phyloP scores from a whole-genome alignment of 306 rosid species.

The Gynostemma pentaphyllum region DNA sequence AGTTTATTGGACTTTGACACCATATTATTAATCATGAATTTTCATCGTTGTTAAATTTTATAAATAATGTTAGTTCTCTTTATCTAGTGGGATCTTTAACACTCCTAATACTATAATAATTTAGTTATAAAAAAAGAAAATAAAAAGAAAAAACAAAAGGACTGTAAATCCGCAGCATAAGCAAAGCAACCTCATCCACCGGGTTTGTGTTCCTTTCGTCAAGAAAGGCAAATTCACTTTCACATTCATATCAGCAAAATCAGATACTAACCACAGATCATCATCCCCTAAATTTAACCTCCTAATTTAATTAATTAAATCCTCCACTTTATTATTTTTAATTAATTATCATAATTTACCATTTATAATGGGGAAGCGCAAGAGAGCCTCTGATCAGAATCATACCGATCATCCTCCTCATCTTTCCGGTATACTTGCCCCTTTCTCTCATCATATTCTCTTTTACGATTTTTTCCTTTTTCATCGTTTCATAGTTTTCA shows the following conservation, averaged over 20 bases:
- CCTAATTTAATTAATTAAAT: not conserved
- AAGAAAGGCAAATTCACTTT: not conserved
- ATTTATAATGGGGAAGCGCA: slow-evolving; percentile 48
- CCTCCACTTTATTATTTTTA: not conserved
- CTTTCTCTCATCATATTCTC: not conserved
- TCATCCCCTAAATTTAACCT: slow-evolving; percentile 6
- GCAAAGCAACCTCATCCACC: not conserved
- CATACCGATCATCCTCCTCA: slow-evolving; percentile 34
- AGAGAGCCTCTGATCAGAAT: slow-evolving; percentile 43
- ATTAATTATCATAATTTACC: not conserved
- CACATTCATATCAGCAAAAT: not conserved
- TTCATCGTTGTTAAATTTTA: too few species aligned
- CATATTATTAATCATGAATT: too few species aligned
- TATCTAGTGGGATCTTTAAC: too few species aligned
- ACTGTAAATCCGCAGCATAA: slow-evolving; percentile 2
- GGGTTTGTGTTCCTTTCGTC: not conserved
- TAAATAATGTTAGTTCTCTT: too few species aligned
- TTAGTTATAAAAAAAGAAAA: too few species aligned
- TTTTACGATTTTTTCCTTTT: not conserved
- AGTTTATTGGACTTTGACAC: too few species aligned
- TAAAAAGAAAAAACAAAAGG: not conserved
- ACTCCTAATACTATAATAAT: too few species aligned
- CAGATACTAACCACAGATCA: not conserved
- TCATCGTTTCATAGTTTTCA: not conserved
- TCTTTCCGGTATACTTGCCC: slow-evolving; percentile 36